Evolutionary conservation across 1,284 basidiomycete species (phyloP).

Genomic region (Naganishia sp.): DNA sequence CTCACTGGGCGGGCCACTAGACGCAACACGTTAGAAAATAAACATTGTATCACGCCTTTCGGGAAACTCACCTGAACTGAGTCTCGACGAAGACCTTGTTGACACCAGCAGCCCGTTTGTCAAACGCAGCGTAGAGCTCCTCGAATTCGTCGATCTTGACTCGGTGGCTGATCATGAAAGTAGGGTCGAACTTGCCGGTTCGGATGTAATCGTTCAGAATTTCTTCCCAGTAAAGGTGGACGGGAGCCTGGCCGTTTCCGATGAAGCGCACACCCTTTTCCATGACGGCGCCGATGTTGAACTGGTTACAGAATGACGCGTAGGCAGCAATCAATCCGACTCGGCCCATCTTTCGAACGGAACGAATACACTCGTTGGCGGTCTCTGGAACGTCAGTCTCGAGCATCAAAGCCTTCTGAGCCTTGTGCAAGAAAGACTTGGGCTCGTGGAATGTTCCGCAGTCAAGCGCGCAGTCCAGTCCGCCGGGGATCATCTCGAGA

Average conservation of each 20-base stretch:
- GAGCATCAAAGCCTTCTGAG: constrained; percentile 67
- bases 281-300: constrained; percentile 76
- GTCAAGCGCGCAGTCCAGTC: constrained; percentile 59
- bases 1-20: constrained; percentile 53
- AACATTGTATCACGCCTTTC: too few species aligned
- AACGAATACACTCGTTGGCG: constrained; percentile 61
- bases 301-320: constrained; percentile 63
- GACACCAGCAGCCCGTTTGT: constrained; percentile 63
- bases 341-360: constrained; percentile 66
- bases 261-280: constrained; percentile 71
- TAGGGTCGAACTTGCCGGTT: constrained; percentile 69
- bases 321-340: constrained; percentile 67
- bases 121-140: constrained; percentile 59
- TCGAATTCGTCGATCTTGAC: constrained; percentile 64
- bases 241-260: constrained; percentile 72
- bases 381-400: constrained; percentile 75
- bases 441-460: constrained; percentile 65
- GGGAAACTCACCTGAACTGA: constrained; percentile 44
- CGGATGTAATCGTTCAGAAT: constrained; percentile 62
- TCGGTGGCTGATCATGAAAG: constrained; percentile 63
- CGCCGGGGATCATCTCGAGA: constrained; percentile 64
- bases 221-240: constrained; percentile 72
- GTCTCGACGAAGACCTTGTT: constrained; percentile 68
- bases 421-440: constrained; percentile 33
- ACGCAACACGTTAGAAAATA: not conserved